Evolutionary conservation across 2,329 filamentous ascomycete species (phyloP), one percentile per base, ranked within the genome.

Genomic region (Cladophialophora exuberans): DNA sequence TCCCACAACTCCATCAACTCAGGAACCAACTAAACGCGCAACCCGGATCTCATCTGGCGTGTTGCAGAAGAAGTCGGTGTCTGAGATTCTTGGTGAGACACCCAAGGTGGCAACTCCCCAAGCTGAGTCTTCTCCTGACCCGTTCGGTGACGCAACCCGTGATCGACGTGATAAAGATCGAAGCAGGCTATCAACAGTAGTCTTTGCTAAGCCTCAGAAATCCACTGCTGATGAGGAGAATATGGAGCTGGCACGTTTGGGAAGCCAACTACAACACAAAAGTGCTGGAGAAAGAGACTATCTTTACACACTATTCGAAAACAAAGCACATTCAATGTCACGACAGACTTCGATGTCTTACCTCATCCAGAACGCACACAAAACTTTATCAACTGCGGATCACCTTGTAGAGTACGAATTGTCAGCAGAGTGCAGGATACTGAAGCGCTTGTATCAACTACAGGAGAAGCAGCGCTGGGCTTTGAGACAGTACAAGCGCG

Each of bases 401-500:
- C 86, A 92, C 46, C 86, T 90, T 54, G 83, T 95, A 1, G 87
- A 90, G 38, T 84, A 95, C 35, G 84, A 90, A 44, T 92, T 97
- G 65, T 86, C 88, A 54, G 90, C 96, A 70, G 90, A 95, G 48
- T 94, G 90, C 65, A 87, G 90, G 52, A 89, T 96, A 25, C 72
- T 97, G 3, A 86, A 90, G 52, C 81, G 90, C 11, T 90, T 99
- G 2, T 96, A 97, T 68, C 86, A 93, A 59, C 77, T 97, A 22
- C 94, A 99, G 67, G 90, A 93, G 66, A 85, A 87, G 26, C 91
- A 96, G 64, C 88, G 93, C 66, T 97, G 94, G 93, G 94, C 92
- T 4, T 73, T 99, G 42, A 83, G 93, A 48, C 94, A 99, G 67
- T 85, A 92, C 38, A 90, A 95, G 67, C 87, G 91, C 53, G 89